Evolutionary conservation across 2,329 filamentous ascomycete species (phyloP).

Genomic region (Blastomyces gilchristii): DNA sequence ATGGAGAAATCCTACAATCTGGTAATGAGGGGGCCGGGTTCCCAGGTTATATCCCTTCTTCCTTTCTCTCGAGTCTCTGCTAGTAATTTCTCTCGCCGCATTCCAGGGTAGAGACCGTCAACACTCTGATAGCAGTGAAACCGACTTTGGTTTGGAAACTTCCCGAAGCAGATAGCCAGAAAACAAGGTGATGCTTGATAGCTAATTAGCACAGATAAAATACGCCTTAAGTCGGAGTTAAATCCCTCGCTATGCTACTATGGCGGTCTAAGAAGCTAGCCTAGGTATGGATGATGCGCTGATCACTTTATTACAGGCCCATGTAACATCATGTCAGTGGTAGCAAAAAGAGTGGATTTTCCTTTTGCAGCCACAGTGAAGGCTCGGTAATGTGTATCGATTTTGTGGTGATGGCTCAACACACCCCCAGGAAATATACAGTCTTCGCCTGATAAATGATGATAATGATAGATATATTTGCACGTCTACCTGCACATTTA

Average conservation of each 20-base stretch:
- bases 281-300: background rate
- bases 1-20: background rate
- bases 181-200: background rate
- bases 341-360: background rate
- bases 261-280: background rate
- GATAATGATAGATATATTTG: too few relatives aligned
- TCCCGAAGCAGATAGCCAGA: background rate
- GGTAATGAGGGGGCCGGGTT: background rate
- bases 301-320: background rate
- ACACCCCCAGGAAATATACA: background rate
- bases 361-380: background rate
- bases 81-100: background rate
- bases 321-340: background rate
- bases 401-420: background rate
- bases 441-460: too few relatives aligned
- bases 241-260: background rate
- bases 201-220: too few relatives aligned
- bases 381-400: background rate
- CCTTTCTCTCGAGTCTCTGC: background rate
- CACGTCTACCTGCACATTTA: background rate
- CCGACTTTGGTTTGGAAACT: background rate
- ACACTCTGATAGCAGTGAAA: background rate
- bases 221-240: background rate
- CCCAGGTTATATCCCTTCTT: background rate
- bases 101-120: background rate